Conservation (phyloP, 441 rosid genomes). For the Sinapis alba region DNA sequence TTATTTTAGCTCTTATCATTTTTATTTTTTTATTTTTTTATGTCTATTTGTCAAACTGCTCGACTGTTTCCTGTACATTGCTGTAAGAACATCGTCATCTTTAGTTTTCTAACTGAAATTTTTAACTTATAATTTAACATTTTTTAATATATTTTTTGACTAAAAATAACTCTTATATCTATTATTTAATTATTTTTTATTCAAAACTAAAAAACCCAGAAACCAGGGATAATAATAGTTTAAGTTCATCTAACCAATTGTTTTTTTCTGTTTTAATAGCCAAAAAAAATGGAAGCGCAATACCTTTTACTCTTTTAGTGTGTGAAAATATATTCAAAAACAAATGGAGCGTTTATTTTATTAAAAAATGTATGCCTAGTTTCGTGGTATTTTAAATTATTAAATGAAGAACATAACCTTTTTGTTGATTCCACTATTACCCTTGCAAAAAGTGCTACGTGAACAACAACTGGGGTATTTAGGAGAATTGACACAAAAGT, state of each 20-base stretch:
- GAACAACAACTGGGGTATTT: neutral
- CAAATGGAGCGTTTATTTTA: neutral
- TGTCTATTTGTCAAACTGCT: neutral
- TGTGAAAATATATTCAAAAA: neutral
- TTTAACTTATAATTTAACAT: too few species aligned
- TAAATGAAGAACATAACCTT: neutral
- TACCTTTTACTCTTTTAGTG: neutral
- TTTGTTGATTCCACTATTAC: neutral
- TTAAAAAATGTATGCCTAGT: neutral
- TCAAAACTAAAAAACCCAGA: too few species aligned
- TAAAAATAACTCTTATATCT: too few species aligned
- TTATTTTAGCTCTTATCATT: neutral
- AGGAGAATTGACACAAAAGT: constrained; percentile 11
- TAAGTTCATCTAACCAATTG: neutral
- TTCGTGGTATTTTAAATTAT: neutral
- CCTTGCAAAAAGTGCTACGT: neutral
- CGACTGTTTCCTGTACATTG: neutral
- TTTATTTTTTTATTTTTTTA: neutral
- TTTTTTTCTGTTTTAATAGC: neutral
- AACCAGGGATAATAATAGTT: too few species aligned
- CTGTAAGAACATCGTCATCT: too few species aligned
- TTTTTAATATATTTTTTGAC: too few species aligned
- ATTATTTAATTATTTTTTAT: too few species aligned
- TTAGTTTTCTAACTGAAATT: too few species aligned
- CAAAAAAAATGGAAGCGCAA: neutral